A percentile compares a stretch with the other conserved stretches of the same genome.
phyloP scores from a whole-genome alignment of 495 filamentous ascomycete genomes.

The Lasiosphaeris hirsuta region DNA sequence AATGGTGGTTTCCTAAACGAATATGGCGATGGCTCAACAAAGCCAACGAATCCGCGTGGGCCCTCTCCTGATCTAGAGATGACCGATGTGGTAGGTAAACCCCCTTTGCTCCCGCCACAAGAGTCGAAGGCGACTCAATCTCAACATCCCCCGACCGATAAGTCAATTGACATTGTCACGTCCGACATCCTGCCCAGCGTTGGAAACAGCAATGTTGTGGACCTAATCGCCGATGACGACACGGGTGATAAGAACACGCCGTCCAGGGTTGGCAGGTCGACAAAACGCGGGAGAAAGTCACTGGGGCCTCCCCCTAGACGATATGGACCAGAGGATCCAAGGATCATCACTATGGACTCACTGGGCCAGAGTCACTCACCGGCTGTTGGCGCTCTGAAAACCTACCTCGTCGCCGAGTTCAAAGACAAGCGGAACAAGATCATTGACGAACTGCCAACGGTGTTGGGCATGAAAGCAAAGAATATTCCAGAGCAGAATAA shows the following conservation, averaged over 20 bases:
- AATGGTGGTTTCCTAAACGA: background rate
- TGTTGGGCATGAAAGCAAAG: slow-evolving; percentile 65
- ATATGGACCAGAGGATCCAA: slow-evolving; percentile 45
- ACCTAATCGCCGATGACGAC: slow-evolving; percentile 12
- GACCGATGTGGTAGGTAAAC: slow-evolving; percentile 3
- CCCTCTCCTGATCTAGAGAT: slow-evolving; percentile 18
- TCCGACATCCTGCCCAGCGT: slow-evolving; percentile 12
- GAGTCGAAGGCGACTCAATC: slow-evolving; percentile 19
- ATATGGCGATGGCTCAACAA: background rate
- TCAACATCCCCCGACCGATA: slow-evolving; percentile 27
- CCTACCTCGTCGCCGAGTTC: slow-evolving; percentile 74
- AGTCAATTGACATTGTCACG: slow-evolving; percentile 16
- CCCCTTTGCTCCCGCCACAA: background rate
- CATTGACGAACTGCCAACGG: slow-evolving; percentile 46
- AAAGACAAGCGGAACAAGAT: slow-evolving; percentile 59
- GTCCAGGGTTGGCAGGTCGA: background rate
- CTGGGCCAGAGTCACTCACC: slow-evolving; percentile 58
- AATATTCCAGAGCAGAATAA: slow-evolving; percentile 78
- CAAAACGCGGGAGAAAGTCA: slow-evolving; percentile 25
- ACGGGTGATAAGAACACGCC: background rate
- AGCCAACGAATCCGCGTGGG: background rate
- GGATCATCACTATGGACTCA: slow-evolving; percentile 88
- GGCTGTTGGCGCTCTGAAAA: slow-evolving; percentile 63
- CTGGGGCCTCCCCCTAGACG: slow-evolving; percentile 29
- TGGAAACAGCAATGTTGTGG: slow-evolving; percentile 12